These are phyloP conservation scores for Bipolaris victoriae DNA, from an alignment of 2,329 filamentous ascomycete genomes.

Conservation along the genomic window DNA sequence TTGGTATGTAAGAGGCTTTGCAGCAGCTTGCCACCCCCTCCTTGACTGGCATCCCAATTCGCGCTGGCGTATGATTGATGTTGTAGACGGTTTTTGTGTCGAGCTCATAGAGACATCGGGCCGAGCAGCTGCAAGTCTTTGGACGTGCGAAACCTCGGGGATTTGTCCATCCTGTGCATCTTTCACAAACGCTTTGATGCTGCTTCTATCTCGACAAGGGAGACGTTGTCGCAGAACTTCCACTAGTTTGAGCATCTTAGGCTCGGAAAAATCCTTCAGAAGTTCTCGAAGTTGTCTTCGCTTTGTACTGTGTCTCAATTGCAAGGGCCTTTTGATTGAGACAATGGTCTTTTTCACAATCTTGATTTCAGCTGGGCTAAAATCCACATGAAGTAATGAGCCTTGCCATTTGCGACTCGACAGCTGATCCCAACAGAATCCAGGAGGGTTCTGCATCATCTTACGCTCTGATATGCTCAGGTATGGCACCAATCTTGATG, in stretches of 20 bases:
- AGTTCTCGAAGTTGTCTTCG: conserved; percentile 32
- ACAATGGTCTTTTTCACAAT: conserved; percentile 26
- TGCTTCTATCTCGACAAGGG: conserved; percentile 24
- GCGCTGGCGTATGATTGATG: conserved; percentile 38
- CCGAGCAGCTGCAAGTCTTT: conserved; percentile 35
- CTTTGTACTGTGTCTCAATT: conserved; percentile 19
- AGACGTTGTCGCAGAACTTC: conserved; percentile 23
- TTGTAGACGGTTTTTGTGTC: conserved; percentile 21
- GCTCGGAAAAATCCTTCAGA: conserved; percentile 30
- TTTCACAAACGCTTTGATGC: conserved; percentile 40
- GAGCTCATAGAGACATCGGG: conserved; percentile 24
- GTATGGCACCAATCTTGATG: conserved; percentile 31
- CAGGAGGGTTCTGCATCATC: conserved; percentile 17
- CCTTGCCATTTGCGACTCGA: conserved; percentile 39
- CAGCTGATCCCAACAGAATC: conserved; percentile 35
- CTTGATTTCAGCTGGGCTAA: conserved; percentile 35
- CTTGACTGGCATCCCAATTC: conserved; percentile 40
- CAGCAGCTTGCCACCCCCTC: conserved; percentile 35
- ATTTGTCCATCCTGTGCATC: conserved; percentile 37
- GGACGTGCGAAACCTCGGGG: conserved; percentile 27
- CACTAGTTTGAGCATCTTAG: conserved; percentile 28
- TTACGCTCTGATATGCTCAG: conserved; percentile 31
- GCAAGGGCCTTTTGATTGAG: conserved; percentile 7
- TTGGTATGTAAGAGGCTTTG: conserved; percentile 30
- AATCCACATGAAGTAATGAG: conserved; percentile 42